Percentiles rank a stretch among this genome's conserved stretches.
phyloP scores from a whole-genome alignment of 768 basidiomycete genomes.

The Tylopilus rubrobrunneus region DNA sequence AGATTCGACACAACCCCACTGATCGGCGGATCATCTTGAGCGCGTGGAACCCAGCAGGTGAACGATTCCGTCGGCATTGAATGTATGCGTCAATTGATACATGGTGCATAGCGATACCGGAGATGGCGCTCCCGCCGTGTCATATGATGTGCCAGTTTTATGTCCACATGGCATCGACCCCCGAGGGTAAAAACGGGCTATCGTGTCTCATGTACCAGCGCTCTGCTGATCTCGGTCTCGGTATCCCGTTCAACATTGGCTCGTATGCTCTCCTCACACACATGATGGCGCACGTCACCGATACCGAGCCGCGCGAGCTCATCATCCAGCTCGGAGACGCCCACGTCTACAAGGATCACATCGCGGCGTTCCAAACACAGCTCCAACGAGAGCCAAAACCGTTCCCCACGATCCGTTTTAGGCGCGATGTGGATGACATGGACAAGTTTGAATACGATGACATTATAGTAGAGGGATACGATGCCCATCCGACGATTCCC shows the following conservation, averaged over 20 bases:
- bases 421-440: slow-evolving; percentile 61
- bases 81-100: not conserved
- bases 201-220: slow-evolving; percentile 98
- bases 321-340: slow-evolving; percentile 97
- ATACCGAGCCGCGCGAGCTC: slow-evolving; percentile 82
- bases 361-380: slow-evolving; percentile 81
- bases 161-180: slow-evolving; percentile 73
- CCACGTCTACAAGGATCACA: slow-evolving; percentile 92
- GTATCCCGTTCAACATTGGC: slow-evolving; percentile 98
- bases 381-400: slow-evolving; percentile 70
- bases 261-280: slow-evolving; percentile 97
- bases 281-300: slow-evolving; percentile 93
- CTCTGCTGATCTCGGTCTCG: slow-evolving; percentile 94
- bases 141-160: slow-evolving; percentile 99
- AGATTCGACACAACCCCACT: slow-evolving; percentile 90
- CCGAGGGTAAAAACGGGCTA: slow-evolving; percentile 59
- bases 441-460: slow-evolving; percentile 82
- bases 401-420: slow-evolving; percentile 82
- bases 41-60: slow-evolving; percentile 98
- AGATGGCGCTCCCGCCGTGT: slow-evolving; percentile 97
- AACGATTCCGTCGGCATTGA: slow-evolving; percentile 8
- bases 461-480: slow-evolving; percentile 82
- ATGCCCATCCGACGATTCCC: slow-evolving; percentile 75
- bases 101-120: slow-evolving; percentile 68
- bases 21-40: slow-evolving; percentile 92